Conservation (phyloP, 257 asterid genomes). For the Knoxia roxburghii region DNA sequence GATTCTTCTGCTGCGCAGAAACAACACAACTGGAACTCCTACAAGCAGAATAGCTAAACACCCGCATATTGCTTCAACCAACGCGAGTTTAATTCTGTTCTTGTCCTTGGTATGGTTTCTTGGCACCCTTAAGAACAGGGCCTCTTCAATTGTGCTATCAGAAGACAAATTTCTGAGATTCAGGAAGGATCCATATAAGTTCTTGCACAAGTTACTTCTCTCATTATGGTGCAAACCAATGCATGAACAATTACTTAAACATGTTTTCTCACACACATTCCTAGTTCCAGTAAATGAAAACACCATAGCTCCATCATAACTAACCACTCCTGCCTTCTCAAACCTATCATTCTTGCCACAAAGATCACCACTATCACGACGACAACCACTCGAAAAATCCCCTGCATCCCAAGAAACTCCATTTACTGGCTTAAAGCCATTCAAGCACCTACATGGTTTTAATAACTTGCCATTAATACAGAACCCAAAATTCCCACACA, state of each 20-base stretch:
- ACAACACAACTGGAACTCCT: constrained; percentile 34
- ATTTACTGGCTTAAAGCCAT: constrained; percentile 46
- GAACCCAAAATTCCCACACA: constrained; percentile 72
- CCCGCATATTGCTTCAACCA: constrained; percentile 46
- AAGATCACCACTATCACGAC: constrained; percentile 24
- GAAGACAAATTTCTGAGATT: constrained; percentile 43
- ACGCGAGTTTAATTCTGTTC: constrained; percentile 22
- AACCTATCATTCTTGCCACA: constrained; percentile 48
- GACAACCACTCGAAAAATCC: constrained; percentile 64
- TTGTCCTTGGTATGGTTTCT: constrained; percentile 22
- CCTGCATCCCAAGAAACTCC: constrained; percentile 54
- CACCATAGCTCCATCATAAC: constrained; percentile 34
- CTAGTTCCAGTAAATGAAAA: constrained; percentile 42
- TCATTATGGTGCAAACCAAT: constrained; percentile 50
- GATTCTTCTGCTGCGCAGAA: constrained; percentile 34
- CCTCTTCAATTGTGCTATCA: constrained; percentile 41
- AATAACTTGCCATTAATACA: constrained; percentile 38
- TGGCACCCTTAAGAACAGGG: constrained; percentile 45
- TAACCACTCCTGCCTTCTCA: constrained; percentile 56
- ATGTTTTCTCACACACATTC: constrained; percentile 45
- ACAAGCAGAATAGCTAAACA: constrained; percentile 34
- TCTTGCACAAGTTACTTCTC: constrained; percentile 45
- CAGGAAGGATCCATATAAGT: constrained; percentile 49
- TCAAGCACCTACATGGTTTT: constrained; percentile 56
- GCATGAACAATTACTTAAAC: constrained; percentile 66